phyloP scores from a whole-genome alignment of 441 rosid species.

The Erodium trifolium region DNA sequence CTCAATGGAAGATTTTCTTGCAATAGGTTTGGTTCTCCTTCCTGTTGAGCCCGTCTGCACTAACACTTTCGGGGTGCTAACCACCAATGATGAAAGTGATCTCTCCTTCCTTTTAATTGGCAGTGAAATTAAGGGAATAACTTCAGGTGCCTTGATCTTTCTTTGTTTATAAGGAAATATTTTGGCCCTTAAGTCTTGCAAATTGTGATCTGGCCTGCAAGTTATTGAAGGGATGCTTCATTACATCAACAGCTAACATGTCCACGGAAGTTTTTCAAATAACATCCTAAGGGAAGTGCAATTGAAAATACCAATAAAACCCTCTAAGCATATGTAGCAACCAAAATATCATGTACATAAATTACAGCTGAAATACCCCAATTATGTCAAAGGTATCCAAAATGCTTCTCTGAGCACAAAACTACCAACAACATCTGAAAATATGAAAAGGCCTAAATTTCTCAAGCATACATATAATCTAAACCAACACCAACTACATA shows the following conservation, averaged over 20 bases:
- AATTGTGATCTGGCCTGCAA: slow-evolving; percentile 64
- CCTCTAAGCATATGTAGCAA: too few species aligned
- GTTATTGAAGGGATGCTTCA: slow-evolving; percentile 1
- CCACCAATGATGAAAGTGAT: slow-evolving; percentile 57
- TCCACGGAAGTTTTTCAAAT: not conserved
- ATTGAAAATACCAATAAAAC: too few species aligned
- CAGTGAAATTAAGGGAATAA: slow-evolving; percentile 33
- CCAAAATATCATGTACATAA: too few species aligned
- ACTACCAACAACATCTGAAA: too few species aligned
- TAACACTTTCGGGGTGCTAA: slow-evolving; percentile 48
- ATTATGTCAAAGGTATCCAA: too few species aligned
- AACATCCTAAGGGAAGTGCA: not conserved
- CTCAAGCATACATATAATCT: too few species aligned
- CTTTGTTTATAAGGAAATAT: slow-evolving; percentile 55
- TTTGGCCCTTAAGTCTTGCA: slow-evolving; percentile 61
- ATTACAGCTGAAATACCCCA: too few species aligned
- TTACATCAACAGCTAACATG: not conserved
- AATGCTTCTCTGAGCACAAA: too few species aligned
- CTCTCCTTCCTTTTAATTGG: slow-evolving; percentile 64
- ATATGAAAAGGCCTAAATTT: too few species aligned
- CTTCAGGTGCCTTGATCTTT: slow-evolving; percentile 47
- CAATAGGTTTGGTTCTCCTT: slow-evolving; percentile 43
- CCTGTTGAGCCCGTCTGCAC: slow-evolving; percentile 48
- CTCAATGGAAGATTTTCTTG: slow-evolving; percentile 41
- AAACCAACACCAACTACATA: too few species aligned